Conservation (phyloP, 73 alveolate species). For the Blepharisma japonicum region DNA sequence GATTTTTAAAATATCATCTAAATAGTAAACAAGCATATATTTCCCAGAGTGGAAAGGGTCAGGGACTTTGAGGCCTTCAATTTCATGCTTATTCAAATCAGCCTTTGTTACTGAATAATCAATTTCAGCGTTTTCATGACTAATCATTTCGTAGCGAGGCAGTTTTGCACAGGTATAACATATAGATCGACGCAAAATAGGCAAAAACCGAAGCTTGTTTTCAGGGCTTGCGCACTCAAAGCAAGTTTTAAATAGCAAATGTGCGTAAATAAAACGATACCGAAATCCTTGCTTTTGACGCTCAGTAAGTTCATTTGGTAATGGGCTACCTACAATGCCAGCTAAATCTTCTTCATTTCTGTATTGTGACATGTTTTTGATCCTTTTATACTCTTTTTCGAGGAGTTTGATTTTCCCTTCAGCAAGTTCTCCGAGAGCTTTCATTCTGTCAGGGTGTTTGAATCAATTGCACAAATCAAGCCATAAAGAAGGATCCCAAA, state of each 20-base stretch:
- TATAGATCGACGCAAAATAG: background rate
- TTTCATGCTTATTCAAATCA: background rate
- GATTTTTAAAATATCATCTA: conserved; percentile 7
- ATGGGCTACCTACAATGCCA: background rate
- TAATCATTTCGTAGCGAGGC: conserved; percentile 26
- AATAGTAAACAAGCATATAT: conserved; percentile 22
- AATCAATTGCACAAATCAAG: background rate
- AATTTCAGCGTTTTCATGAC: conserved; percentile 11
- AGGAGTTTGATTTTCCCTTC: background rate
- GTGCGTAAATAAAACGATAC: background rate
- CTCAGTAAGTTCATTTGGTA: background rate
- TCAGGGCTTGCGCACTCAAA: background rate
- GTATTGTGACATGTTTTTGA: background rate
- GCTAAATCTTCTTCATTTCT: background rate
- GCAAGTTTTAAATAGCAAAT: conserved; percentile 17
- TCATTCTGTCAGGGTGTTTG: background rate
- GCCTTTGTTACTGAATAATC: background rate
- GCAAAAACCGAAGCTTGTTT: conserved; percentile 14
- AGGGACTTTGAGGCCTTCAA: conserved; percentile 35
- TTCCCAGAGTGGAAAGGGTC: background rate
- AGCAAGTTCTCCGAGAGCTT: background rate
- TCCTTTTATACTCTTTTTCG: background rate
- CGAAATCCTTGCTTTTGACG: background rate
- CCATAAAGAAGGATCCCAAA: conserved; percentile 20
- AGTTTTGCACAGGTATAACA: conserved; percentile 18